Conservation (phyloP, 257 asterid genomes). For the Solanum pimpinellifolium region DNA sequence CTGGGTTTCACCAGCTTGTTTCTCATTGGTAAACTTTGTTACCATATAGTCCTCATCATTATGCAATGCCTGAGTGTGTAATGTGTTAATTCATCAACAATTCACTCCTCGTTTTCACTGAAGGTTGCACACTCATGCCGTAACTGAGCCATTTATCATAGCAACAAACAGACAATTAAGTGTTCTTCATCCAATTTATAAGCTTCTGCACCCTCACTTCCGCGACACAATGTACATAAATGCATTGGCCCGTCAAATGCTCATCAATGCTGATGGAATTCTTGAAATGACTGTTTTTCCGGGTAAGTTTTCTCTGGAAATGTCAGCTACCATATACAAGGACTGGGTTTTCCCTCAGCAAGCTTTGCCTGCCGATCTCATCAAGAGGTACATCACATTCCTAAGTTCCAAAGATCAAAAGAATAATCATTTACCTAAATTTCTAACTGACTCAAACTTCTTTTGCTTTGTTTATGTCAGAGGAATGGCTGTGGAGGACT, state of each 20-base stretch:
- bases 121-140: slow-evolving; percentile 23
- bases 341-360: slow-evolving; percentile 23
- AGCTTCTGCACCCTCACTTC: slow-evolving; percentile 25
- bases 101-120: not conserved
- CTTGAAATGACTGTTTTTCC: slow-evolving; percentile 13
- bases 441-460: not conserved
- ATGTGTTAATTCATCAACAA: not conserved
- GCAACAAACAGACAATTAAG: slow-evolving; percentile 25
- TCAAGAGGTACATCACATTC: not conserved
- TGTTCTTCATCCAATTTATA: slow-evolving; percentile 17
- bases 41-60: not conserved
- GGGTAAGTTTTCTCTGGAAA: slow-evolving; percentile 12
- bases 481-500: slow-evolving; percentile 23
- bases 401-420: not conserved
- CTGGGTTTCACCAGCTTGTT: slow-evolving; percentile 48
- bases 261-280: slow-evolving; percentile 16
- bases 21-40: slow-evolving; percentile 30
- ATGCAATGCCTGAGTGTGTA: not conserved
- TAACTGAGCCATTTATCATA: slow-evolving; percentile 19
- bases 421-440: slow-evolving; percentile 8
- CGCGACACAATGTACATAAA: slow-evolving; percentile 24
- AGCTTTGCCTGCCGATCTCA: not conserved
- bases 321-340: slow-evolving; percentile 13
- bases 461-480: not conserved
- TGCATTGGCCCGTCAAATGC: slow-evolving; percentile 18